Conservation (phyloP, 345 rosid species). For the Dimocarpus longan region DNA sequence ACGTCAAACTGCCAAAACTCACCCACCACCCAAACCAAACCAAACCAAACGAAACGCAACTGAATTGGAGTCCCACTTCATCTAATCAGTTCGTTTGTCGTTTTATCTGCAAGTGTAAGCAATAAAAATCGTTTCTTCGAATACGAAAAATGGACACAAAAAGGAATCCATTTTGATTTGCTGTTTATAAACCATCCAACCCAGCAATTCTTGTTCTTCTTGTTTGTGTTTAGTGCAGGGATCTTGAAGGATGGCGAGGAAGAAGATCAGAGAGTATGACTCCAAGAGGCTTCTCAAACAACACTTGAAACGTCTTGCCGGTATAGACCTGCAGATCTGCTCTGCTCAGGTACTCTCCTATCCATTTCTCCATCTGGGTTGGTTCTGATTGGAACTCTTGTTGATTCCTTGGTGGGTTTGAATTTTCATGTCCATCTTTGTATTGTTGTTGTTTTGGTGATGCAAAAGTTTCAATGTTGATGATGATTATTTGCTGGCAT, state of each 20-base stretch:
- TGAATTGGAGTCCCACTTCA: neutral
- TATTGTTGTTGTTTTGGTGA: neutral
- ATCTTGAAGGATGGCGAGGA: constrained; percentile 66
- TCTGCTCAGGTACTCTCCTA: constrained; percentile 64
- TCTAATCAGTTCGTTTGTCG: neutral
- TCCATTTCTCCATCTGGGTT: neutral
- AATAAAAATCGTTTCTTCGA: neutral
- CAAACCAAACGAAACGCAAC: neutral
- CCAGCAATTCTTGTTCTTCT: neutral
- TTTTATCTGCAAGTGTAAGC: neutral
- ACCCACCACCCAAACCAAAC: neutral
- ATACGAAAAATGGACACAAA: neutral
- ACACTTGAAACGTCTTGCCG: constrained; percentile 74
- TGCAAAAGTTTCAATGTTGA: too few species aligned
- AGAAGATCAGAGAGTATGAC: constrained; percentile 91
- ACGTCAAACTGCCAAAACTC: neutral
- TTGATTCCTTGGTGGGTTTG: neutral
- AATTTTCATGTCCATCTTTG: neutral
- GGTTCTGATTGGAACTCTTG: neutral
- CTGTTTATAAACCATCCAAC: neutral
- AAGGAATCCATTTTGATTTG: neutral
- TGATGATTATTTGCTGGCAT: too few species aligned
- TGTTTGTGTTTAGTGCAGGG: constrained; percentile 13
- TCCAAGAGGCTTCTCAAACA: constrained; percentile 76
- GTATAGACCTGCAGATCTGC: constrained; percentile 58